Percentiles rank a stretch among this genome's conserved stretches.
phyloP scores from a whole-genome alignment of 345 rosid genomes.

The Psidium guajava region DNA sequence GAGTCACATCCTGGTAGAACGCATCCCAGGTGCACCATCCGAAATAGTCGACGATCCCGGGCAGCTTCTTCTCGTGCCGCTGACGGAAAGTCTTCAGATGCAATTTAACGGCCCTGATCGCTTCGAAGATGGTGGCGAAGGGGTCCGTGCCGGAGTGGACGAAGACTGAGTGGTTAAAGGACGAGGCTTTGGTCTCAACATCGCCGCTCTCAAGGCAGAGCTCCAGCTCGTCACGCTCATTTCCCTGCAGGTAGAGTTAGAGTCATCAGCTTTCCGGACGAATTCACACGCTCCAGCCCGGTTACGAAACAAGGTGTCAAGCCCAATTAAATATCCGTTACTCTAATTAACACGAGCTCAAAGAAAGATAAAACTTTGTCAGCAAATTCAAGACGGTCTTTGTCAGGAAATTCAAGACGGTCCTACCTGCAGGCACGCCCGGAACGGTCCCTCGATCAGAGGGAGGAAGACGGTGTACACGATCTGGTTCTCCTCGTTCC shows the following conservation, averaged over 20 bases:
- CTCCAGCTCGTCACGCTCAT: conserved; percentile 56
- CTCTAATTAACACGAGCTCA: not conserved
- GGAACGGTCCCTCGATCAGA: conserved; percentile 68
- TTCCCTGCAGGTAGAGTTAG: conserved; percentile 32
- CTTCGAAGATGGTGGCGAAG: conserved; percentile 59
- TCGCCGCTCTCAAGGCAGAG: conserved; percentile 95
- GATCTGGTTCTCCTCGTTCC: conserved; percentile 42
- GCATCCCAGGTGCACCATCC: conserved; percentile 99
- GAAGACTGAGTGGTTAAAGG: conserved; percentile 56
- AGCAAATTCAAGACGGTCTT: not conserved
- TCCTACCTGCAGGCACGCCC: conserved; percentile 34
- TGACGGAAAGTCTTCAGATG: conserved; percentile 77
- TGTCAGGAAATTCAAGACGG: not conserved
- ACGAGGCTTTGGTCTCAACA: conserved; percentile 40
- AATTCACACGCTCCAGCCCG: too few species aligned
- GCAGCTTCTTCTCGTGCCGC: conserved; percentile 82
- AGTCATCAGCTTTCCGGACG: too few species aligned
- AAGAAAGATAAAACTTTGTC: too few species aligned
- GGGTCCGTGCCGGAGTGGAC: conserved; percentile 82
- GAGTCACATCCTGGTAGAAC: conserved; percentile 86
- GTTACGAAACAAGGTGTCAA: too few species aligned
- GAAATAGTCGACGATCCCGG: conserved; percentile 55
- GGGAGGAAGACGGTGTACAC: conserved; percentile 86
- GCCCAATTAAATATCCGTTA: too few species aligned
- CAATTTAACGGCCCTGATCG: conserved; percentile 47